Evolutionary conservation across 192 early-diverging fungal genomes (phyloP), one percentile per base, ranked within the genome.

Genomic region (Umbelopsis sp.): DNA sequence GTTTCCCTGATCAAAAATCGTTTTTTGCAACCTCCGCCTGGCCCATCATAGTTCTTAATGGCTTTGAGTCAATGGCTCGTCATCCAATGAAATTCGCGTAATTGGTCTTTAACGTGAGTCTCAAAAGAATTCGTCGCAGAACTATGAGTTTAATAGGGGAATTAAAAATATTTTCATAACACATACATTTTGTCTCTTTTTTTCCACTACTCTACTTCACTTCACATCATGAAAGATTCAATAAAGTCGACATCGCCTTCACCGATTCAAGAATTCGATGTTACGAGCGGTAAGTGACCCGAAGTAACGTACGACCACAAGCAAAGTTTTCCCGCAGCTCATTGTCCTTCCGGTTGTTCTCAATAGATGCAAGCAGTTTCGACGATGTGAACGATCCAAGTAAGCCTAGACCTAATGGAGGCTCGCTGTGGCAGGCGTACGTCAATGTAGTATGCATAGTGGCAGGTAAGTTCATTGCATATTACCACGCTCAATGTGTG

Each of bases 391-490:
- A 66, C 21, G 46, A 48, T 23, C 46, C 41, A 22, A 27, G 13
- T 13, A 33, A 15, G 53, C n/a, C 46, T 47, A 70, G 51, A 41
- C 13, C 12, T 4, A 46, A 45, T 44, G 49, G 47, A 16, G 49
- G 47, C 9, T 53, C 33, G 2, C 16, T 69, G 11, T 51, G 27
- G 30, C 52, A 53, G 33, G 37, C 52, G 11, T 69, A 53, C 52
- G 49, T 45, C 37, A 47, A 66, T 23, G 45, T 48, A 23, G 65
- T 66, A n/a, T 66, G 65, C 21, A 47, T 45, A 48, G 65, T 45
- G 15, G 65, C 65, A 21, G 46, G 65, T 66, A 48, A 48, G 46
- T 22, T 22, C 3, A 21, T 10, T 66, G 65, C 33, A 12, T 25
- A 9, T 41, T 47, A 16, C 22, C 22, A 27, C 46, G 21, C 45